Evolutionary conservation across 768 basidiomycete species (phyloP), one percentile per base, ranked within the genome.

Genomic region (Termitomyces sp.): DNA sequence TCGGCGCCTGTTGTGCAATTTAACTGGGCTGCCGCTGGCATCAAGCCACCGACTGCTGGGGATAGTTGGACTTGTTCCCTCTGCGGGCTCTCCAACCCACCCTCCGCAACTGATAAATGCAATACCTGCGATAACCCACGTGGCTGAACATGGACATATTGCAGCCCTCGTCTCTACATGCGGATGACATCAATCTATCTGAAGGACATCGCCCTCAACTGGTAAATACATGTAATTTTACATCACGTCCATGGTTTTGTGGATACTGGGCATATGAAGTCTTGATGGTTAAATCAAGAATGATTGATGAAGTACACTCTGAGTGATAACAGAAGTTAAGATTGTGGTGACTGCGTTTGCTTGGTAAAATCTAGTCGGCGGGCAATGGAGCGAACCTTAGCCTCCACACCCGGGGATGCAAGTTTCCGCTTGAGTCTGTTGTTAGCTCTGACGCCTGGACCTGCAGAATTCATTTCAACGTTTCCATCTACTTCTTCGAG

Each of bases 401-500:
- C 64, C 42, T 77, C 77, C 14, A 83, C 79, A n/a, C 72, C 70
- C 0, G 82, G 78, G 10, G 84, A 85, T 30, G 81, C 73, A 40
- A 86, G 74, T 65, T 90, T 93, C 50, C 90, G 81, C 68, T 91
- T 93, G 28, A 86, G 73, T 54, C 76, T 79, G 60, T 80, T 66
- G 69, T 77, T 63, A 61, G 79, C 81, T 63, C 79, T 85, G 33
- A 76, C 78, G 10, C 74, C 80, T 4, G 80, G 78, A 1, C 80
- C 83, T 1, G 78, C 67, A 0, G 73, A 66, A 28, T 73, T 71
- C 48, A 76, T 71, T 12, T 86, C 81, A 19, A 85, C 82, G 56
- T 89, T 91, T 50, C 84, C 87, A 54, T 93, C 87, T 11, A 89
- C 77, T 63, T 93, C 90, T 64, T 90, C 90, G 3, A 87, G 78